phyloP scores from a whole-genome alignment of 768 basidiomycete genomes.

The Mycena vulgaris region DNA sequence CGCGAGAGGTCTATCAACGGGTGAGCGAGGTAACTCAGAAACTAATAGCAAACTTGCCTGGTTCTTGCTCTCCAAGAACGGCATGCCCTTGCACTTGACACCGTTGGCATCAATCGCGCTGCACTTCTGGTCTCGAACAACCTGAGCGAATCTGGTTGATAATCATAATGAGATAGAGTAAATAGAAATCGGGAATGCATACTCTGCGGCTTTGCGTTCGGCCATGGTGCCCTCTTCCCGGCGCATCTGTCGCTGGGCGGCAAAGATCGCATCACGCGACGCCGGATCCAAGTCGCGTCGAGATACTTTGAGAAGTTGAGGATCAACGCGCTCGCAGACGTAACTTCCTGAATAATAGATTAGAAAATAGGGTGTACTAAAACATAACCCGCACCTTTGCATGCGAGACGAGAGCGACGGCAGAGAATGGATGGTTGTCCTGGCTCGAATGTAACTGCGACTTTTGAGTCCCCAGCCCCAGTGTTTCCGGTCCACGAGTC shows the following conservation, averaged over 20 bases:
- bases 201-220: not conserved
- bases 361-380: too few relatives aligned
- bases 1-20: not conserved
- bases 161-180: too few relatives aligned
- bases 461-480: conserved; percentile 7
- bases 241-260: conserved; percentile 20
- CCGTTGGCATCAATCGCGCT: not conserved
- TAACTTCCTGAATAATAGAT: too few relatives aligned
- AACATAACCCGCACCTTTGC: too few relatives aligned
- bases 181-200: not conserved
- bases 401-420: too few relatives aligned
- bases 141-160: not conserved
- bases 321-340: too few relatives aligned
- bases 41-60: not conserved
- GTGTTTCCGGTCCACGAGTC: conserved; percentile 19
- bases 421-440: conserved; percentile 1
- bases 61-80: conserved; percentile 2
- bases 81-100: not conserved
- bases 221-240: conserved; percentile 3
- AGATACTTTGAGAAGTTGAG: not conserved
- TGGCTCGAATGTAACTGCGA: conserved; percentile 17
- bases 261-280: conserved; percentile 24
- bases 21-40: not conserved
- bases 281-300: conserved; percentile 4
- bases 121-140: not conserved